Conservation (phyloP, 2,329 filamentous ascomycete species). For the Pseudopithomyces chartarum region DNA sequence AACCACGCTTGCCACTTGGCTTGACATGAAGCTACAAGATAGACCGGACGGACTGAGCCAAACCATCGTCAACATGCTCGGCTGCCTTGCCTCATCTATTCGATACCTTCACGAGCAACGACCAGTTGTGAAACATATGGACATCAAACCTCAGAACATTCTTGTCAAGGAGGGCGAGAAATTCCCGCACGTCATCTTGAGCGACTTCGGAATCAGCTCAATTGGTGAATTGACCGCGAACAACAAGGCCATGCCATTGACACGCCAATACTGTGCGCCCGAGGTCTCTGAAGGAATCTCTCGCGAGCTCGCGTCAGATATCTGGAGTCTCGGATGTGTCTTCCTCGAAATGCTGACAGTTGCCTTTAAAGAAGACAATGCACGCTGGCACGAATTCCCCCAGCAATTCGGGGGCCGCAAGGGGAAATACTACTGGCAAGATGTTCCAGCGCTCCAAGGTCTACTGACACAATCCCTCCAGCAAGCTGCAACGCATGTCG, state of each 20-base stretch:
- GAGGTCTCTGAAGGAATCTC: conserved; percentile 36
- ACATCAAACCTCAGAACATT: conserved; percentile 47
- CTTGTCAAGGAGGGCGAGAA: conserved; percentile 38
- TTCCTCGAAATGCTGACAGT: conserved; percentile 85
- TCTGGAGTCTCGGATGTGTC: conserved; percentile 96
- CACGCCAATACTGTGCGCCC: conserved; percentile 42
- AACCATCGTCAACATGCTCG: conserved; percentile 40
- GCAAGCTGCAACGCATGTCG: conserved; percentile 19
- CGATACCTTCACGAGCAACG: conserved; percentile 45
- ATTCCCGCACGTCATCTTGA: conserved; percentile 41
- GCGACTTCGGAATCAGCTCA: conserved; percentile 45
- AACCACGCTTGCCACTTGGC: conserved; percentile 41
- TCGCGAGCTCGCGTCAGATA: conserved; percentile 60
- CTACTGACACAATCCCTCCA: conserved; percentile 30
- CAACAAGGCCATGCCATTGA: conserved; percentile 29
- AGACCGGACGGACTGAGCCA: conserved; percentile 28
- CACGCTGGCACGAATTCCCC: conserved; percentile 32
- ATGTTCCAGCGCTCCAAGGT: conserved; percentile 34
- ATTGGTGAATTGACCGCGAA: conserved; percentile 24
- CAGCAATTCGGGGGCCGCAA: conserved; percentile 34
- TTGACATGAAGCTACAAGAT: conserved; percentile 26
- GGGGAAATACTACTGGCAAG: conserved; percentile 44
- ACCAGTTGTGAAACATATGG: conserved; percentile 43
- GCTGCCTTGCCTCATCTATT: conserved; percentile 42
- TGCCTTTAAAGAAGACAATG: conserved; percentile 28